A percentile compares a stretch with the other conserved stretches of the same genome.
phyloP scores from a whole-genome alignment of 2,329 filamentous ascomycete species.

The Rhexocercosporidium sp. region DNA sequence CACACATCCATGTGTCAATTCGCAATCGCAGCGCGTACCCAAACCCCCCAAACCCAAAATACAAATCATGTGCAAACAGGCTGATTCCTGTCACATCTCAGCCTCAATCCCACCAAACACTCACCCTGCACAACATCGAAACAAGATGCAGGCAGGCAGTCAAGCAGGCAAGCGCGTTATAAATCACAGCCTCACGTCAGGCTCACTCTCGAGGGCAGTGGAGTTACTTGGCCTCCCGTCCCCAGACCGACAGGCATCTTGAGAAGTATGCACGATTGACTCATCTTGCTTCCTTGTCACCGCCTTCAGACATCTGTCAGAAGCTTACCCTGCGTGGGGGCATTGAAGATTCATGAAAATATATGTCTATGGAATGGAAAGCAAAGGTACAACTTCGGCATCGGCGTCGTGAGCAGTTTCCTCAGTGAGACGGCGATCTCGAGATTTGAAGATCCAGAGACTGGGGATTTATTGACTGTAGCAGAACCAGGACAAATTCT shows the following conservation, averaged over 20 bases:
- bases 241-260: not conserved
- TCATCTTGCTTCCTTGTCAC: slow-evolving; percentile 12
- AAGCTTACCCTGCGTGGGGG: not conserved
- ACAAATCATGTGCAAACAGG: not conserved
- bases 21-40: slow-evolving; percentile 3
- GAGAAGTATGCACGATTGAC: slow-evolving; percentile 1
- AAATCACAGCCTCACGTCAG: slow-evolving; percentile 8
- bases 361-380: too few relatives aligned
- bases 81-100: slow-evolving; percentile 5
- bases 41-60: slow-evolving; percentile 5
- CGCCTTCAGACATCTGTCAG: not conserved
- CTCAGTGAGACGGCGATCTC: too few relatives aligned
- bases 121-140: slow-evolving; percentile 8
- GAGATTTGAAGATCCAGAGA: not conserved
- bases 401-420: not conserved
- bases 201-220: not conserved
- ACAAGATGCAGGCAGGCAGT: not conserved
- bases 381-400: not conserved
- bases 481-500: slow-evolving; percentile 1
- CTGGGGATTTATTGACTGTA: slow-evolving; percentile 2
- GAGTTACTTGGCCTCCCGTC: not conserved
- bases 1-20: slow-evolving; percentile 1
- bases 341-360: not conserved
- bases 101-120: slow-evolving; percentile 10
- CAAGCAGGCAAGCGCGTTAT: not conserved